Percentiles rank a stretch among this genome's conserved stretches.
Evolutionary conservation across 805 yeast species (phyloP).

Genomic region (Wickerhamomyces canadensis): DNA sequence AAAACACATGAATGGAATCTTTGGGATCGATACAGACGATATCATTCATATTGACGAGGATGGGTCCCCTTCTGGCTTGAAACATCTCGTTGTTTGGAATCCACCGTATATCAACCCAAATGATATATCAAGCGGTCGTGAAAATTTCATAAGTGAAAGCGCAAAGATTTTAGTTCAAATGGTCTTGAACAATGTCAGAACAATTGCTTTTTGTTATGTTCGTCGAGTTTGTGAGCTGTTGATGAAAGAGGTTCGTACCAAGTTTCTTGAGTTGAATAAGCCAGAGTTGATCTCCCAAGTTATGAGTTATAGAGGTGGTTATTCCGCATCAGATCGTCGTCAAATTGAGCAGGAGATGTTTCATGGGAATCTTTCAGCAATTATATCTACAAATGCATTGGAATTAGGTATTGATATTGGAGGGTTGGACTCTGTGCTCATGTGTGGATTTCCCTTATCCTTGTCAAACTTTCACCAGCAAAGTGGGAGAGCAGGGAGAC

Average conservation of each 20-base stretch:
- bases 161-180: constrained; percentile 69
- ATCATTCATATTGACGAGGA: constrained; percentile 63
- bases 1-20: constrained; percentile 64
- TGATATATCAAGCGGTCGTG: constrained; percentile 57
- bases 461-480: constrained; percentile 89
- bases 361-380: constrained; percentile 75
- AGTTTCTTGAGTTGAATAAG: constrained; percentile 39
- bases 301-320: constrained; percentile 95
- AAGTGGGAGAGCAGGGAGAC: constrained; percentile 95
- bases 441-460: constrained; percentile 90
- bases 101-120: constrained; percentile 64
- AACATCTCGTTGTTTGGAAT: constrained; percentile 75
- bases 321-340: constrained; percentile 79
- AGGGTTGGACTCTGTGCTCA: constrained; percentile 81
- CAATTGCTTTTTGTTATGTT: constrained; percentile 87
- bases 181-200: constrained; percentile 58
- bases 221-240: constrained; percentile 81
- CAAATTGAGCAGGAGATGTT: constrained; percentile 89
- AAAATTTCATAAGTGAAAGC: constrained; percentile 67
- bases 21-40: constrained; percentile 54
- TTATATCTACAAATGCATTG: constrained; percentile 90
- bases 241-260: constrained; percentile 74
- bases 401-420: constrained; percentile 97
- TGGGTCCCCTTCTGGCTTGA: constrained; percentile 85
- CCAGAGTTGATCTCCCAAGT: constrained; percentile 52